Evolutionary conservation across 1,139 yeast species (phyloP).

Genomic region (Candida sp.): DNA sequence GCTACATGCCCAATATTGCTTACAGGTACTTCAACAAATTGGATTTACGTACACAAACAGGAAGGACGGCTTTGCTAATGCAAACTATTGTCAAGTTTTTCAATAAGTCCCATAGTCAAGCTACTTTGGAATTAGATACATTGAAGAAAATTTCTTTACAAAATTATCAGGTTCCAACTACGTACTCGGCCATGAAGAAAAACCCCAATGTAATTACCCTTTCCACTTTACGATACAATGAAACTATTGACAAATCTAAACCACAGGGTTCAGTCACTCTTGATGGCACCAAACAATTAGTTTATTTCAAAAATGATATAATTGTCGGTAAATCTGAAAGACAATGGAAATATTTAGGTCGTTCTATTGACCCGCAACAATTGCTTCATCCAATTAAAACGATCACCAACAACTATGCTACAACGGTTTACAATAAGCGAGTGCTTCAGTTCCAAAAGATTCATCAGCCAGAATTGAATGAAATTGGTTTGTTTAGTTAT

Average conservation of each 20-base stretch:
- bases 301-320: constrained; percentile 23
- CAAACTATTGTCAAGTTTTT: constrained; percentile 21
- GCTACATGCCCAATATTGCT: constrained; percentile 33
- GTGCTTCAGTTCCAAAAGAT: constrained; percentile 12
- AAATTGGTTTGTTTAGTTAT: constrained; percentile 23
- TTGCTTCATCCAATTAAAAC: constrained; percentile 17
- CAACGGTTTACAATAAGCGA: constrained; percentile 21
- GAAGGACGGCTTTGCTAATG: constrained; percentile 23
- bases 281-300: constrained; percentile 12
- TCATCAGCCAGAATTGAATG: constrained; percentile 17
- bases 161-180: constrained; percentile 24
- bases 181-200: constrained; percentile 25
- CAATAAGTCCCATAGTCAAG: constrained; percentile 11
- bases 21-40: constrained; percentile 29
- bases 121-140: constrained; percentile 17
- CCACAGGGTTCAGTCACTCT: constrained; percentile 16
- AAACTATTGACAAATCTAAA: constrained; percentile 15
- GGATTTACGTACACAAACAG: constrained; percentile 30
- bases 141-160: constrained; percentile 20
- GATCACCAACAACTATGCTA: constrained; percentile 17
- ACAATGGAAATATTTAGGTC: constrained; percentile 38
- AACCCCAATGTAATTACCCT: constrained; percentile 28
- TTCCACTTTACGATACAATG: constrained; percentile 28
- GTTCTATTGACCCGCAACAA: constrained; percentile 24
- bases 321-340: constrained; percentile 32